A percentile compares a stretch with the other conserved stretches of the same genome.
phyloP scores from a whole-genome alignment of 2,329 filamentous ascomycete species.

The Trichoderma simmonsii region DNA sequence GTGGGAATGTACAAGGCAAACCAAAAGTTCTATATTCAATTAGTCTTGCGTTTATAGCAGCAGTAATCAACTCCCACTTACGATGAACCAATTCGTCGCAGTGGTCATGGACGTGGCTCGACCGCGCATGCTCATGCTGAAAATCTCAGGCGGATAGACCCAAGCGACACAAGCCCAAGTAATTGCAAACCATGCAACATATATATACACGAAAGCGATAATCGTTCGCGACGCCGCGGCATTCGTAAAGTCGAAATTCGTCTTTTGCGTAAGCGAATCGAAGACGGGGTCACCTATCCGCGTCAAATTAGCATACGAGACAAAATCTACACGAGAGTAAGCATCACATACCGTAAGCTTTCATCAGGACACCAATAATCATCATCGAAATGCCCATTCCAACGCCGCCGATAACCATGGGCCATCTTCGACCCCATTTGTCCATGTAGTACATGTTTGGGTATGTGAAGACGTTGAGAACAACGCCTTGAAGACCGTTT shows the following conservation, averaged over 20 bases:
- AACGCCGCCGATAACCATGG: slow-evolving; percentile 18
- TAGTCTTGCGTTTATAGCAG: neutral
- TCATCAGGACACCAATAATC: slow-evolving; percentile 19
- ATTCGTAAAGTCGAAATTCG: slow-evolving; percentile 35
- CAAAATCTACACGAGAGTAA: no score
- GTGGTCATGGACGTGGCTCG: slow-evolving; percentile 20
- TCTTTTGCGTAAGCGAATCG: slow-evolving; percentile 17
- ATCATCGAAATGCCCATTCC: slow-evolving; percentile 21
- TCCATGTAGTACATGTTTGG: slow-evolving; percentile 22
- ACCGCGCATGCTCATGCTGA: slow-evolving; percentile 35
- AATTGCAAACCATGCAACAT: slow-evolving; percentile 58
- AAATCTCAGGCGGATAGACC: slow-evolving; percentile 57
- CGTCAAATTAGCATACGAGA: neutral
- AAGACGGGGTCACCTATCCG: slow-evolving; percentile 13
- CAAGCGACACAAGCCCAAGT: slow-evolving; percentile 60
- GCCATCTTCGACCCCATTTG: slow-evolving; percentile 19
- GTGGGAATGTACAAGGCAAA: slow-evolving; percentile 20
- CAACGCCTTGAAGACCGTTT: slow-evolving; percentile 19
- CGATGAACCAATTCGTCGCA: slow-evolving; percentile 20
- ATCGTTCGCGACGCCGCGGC: slow-evolving; percentile 53
- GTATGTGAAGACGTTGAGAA: slow-evolving; percentile 19
- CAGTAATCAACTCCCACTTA: neutral
- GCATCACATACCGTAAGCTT: neutral
- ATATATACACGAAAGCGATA: slow-evolving; percentile 60
- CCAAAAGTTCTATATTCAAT: slow-evolving; percentile 15